Percentiles rank a stretch among this genome's conserved stretches.
phyloP scores from a whole-genome alignment of 2,329 filamentous ascomycete species.

The Juglanconis oblonga region DNA sequence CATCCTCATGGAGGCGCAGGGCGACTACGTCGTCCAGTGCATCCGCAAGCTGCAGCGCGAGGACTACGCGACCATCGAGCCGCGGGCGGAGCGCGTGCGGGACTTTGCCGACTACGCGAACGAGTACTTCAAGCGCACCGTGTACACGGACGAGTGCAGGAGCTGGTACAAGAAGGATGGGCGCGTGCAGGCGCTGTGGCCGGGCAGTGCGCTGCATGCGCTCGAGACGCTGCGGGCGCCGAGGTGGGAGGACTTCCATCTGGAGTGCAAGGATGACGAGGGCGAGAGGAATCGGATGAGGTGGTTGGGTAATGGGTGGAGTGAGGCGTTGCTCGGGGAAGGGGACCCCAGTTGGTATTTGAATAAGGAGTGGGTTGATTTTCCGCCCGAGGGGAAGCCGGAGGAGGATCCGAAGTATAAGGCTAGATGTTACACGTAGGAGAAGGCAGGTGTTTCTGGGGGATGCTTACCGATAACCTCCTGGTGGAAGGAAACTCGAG shows the following conservation, averaged over 20 bases:
- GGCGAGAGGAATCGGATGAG: conserved; percentile 21
- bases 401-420: background rate
- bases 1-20: conserved; percentile 24
- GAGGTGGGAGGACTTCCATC: conserved; percentile 27
- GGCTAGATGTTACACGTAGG: background rate
- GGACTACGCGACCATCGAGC: conserved; percentile 23
- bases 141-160: conserved; percentile 24
- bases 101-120: conserved; percentile 30
- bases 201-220: conserved; percentile 25
- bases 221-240: conserved; percentile 25
- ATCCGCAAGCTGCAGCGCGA: conserved; percentile 27
- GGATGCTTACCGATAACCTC: too few species aligned
- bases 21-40: conserved; percentile 29
- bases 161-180: conserved; percentile 27
- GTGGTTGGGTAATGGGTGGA: conserved; percentile 25
- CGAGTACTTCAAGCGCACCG: conserved; percentile 26
- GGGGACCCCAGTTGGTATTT: too few species aligned
- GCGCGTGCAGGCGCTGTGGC: conserved; percentile 27
- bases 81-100: conserved; percentile 23
- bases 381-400: background rate
- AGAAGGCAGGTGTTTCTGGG: background rate
- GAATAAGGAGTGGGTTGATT: too few species aligned
- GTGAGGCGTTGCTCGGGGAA: too few species aligned
- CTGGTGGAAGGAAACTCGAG: too few species aligned
- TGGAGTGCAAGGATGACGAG: conserved; percentile 20